These are phyloP conservation scores for Magnaporthiopsis incrustans DNA, from an alignment of 2,329 filamentous ascomycete species.

Conservation along the genomic window DNA sequence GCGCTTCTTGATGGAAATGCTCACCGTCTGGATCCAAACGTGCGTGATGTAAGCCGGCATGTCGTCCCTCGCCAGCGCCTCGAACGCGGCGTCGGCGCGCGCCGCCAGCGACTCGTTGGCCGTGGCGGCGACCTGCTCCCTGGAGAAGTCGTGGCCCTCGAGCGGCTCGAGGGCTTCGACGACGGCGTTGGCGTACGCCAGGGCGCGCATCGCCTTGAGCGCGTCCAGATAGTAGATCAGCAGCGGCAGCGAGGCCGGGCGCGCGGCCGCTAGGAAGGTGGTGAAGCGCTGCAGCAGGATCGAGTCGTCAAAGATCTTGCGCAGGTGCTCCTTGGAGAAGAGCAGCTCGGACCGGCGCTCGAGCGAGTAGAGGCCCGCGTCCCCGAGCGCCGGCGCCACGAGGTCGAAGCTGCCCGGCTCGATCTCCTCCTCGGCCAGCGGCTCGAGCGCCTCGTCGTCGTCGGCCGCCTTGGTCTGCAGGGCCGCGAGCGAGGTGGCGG, in stretches of 20 bases:
- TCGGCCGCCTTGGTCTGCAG: conserved; percentile 45
- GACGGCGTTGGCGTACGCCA: conserved; percentile 64
- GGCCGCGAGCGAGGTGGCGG: conserved; percentile 13
- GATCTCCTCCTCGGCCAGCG: conserved; percentile 31
- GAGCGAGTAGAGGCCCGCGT: conserved; percentile 32
- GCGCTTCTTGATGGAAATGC: conserved; percentile 56
- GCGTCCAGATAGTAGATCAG: conserved; percentile 66
- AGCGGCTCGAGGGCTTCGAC: conserved; percentile 52
- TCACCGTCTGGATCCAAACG: conserved; percentile 62
- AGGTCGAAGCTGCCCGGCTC: conserved; percentile 44
- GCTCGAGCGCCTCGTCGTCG: conserved; percentile 45
- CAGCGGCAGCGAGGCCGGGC: conserved; percentile 55
- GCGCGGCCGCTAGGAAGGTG: conserved; percentile 51
- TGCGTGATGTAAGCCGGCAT: conserved; percentile 65
- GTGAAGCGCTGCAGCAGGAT: conserved; percentile 46
- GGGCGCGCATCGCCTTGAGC: conserved; percentile 61
- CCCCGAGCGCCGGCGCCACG: conserved; percentile 24
- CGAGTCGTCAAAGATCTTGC: conserved; percentile 16
- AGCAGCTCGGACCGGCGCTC: conserved; percentile 47
- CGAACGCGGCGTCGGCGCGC: conserved; percentile 57
- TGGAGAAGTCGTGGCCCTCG: conserved; percentile 46
- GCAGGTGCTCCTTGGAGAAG: conserved; percentile 44
- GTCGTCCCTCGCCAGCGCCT: conserved; percentile 56
- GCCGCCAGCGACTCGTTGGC: conserved; percentile 51
- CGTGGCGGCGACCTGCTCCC: conserved; percentile 40